These are phyloP conservation scores for Dendrobium officinale DNA, from an alignment of 106 monocot genomes.

Conservation along the genomic window DNA sequence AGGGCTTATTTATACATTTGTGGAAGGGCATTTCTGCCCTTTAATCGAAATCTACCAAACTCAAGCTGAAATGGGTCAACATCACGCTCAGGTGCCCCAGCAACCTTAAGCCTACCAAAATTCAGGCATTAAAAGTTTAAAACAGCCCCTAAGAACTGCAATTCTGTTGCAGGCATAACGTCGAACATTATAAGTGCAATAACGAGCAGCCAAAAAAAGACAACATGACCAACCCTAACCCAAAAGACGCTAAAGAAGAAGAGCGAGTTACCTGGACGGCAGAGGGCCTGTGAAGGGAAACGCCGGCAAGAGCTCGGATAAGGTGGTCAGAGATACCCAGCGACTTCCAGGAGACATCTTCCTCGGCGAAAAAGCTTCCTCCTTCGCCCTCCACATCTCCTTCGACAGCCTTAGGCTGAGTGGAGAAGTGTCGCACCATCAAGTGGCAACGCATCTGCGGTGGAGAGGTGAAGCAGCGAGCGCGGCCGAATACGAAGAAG, in stretches of 20 bases:
- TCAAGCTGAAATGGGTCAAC: no score
- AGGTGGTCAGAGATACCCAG: slow-evolving; percentile 63
- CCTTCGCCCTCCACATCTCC: background rate
- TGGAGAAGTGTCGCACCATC: background rate
- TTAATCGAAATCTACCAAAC: no score
- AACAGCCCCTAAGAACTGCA: background rate
- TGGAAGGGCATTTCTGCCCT: no score
- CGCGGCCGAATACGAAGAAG: background rate
- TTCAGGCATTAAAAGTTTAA: no score
- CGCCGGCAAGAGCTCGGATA: slow-evolving; percentile 33
- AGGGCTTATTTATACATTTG: no score
- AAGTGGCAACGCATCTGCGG: background rate
- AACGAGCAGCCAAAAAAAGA: background rate
- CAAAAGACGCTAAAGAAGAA: background rate
- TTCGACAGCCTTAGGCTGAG: slow-evolving; percentile 7
- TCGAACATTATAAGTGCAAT: slow-evolving; percentile 2
- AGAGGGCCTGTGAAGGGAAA: slow-evolving; percentile 57
- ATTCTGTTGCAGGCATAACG: slow-evolving; percentile 4
- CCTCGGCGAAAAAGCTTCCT: slow-evolving; percentile 52
- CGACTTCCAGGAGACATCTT: slow-evolving; percentile 68
- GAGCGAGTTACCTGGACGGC: slow-evolving; percentile 49
- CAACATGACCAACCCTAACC: background rate
- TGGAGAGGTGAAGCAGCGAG: background rate
- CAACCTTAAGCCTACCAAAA: no score
- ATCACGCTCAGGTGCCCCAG: no score